Percentiles rank a stretch among this genome's conserved stretches.
These are phyloP conservation scores for Tulasnella sp. DNA, from an alignment of 768 basidiomycete genomes.

Conservation along the genomic window DNA sequence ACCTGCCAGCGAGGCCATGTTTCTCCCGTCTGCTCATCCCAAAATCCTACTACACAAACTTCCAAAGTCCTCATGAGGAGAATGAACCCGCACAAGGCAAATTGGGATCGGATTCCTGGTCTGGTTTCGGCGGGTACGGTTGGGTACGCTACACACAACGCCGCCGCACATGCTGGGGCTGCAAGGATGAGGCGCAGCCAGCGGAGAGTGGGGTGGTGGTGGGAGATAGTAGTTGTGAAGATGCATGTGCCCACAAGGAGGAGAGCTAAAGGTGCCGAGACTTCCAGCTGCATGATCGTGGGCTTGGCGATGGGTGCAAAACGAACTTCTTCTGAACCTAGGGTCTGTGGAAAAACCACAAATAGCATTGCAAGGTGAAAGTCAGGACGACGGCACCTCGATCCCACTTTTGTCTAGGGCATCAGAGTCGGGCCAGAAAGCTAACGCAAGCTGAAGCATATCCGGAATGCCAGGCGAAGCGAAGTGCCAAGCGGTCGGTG, in stretches of 20 bases:
- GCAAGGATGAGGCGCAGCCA: neutral
- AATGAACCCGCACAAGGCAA: neutral
- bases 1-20: neutral
- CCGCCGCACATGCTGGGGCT: neutral
- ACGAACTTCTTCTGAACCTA: too few relatives aligned
- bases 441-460: too few relatives aligned
- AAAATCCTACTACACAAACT: slow-evolving; percentile 1
- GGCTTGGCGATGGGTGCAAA: too few relatives aligned
- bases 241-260: neutral
- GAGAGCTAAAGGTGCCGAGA: neutral
- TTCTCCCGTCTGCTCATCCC: neutral
- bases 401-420: too few relatives aligned
- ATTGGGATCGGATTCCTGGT: too few relatives aligned
- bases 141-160: neutral
- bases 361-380: too few relatives aligned
- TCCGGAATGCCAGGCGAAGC: too few relatives aligned
- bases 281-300: too few relatives aligned
- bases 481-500: too few relatives aligned
- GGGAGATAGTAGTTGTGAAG: neutral
- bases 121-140: neutral
- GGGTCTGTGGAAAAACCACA: too few relatives aligned
- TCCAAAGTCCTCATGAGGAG: neutral
- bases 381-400: too few relatives aligned
- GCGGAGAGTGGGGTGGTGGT: neutral
- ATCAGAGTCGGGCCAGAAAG: too few relatives aligned